Percentiles rank a stretch among this genome's conserved stretches.
Evolutionary conservation across 768 basidiomycete genomes (phyloP).

Genomic region (Xerocomellus intermedius): DNA sequence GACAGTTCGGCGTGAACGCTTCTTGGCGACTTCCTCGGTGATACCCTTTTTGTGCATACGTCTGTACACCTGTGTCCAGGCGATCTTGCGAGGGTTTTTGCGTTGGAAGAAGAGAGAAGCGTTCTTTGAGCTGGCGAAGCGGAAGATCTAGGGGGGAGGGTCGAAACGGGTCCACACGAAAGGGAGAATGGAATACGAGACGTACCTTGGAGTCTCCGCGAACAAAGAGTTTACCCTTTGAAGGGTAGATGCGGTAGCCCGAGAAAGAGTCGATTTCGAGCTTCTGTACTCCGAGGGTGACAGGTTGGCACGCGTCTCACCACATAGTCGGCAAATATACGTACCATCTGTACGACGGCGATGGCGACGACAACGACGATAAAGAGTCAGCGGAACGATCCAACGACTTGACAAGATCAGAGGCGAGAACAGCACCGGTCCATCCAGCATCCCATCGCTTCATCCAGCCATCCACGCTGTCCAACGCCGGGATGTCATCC

Average conservation of each 20-base stretch:
- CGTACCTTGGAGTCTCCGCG: conserved; percentile 93
- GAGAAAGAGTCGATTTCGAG: conserved; percentile 99
- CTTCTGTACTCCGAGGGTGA: conserved; percentile 55
- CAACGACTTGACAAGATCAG: conserved; percentile 13
- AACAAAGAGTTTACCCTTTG: conserved; percentile 94
- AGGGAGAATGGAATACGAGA: neutral
- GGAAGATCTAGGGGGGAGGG: conserved; percentile 71
- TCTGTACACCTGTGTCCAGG: conserved; percentile 92
- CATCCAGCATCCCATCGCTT: conserved; percentile 35
- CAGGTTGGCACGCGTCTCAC: neutral
- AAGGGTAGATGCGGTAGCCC: conserved; percentile 96
- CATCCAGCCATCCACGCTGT: conserved; percentile 43
- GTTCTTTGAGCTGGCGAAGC: conserved; percentile 90
- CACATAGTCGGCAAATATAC: conserved; percentile 5
- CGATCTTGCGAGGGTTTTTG: conserved; percentile 99
- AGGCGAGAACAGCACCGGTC: conserved; percentile 16
- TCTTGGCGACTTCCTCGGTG: conserved; percentile 99
- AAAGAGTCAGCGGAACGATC: conserved; percentile 18
- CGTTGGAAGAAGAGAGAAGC: conserved; percentile 97
- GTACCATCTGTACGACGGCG: conserved; percentile 22
- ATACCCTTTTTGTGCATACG: conserved; percentile 99
- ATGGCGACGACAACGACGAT: neutral
- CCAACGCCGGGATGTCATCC: conserved; percentile 10
- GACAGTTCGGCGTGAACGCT: conserved; percentile 93
- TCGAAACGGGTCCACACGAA: neutral